phyloP scores from a whole-genome alignment of 2,329 filamentous ascomycete species.

The Colletotrichum magnum region DNA sequence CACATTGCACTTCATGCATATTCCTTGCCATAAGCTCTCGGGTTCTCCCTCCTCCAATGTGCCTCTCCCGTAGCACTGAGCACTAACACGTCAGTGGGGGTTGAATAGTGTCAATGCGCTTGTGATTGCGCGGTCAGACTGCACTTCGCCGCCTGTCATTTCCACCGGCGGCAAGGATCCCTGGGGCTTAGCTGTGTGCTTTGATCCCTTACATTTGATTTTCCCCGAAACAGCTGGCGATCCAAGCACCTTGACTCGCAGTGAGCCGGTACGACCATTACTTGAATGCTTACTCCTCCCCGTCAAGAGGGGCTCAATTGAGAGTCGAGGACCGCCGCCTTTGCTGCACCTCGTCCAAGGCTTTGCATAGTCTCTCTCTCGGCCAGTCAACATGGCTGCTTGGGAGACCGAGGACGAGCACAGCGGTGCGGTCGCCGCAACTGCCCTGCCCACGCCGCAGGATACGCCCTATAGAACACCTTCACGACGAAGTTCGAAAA shows the following conservation, averaged over 20 bases:
- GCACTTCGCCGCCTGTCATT: constrained; percentile 32
- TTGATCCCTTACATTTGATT: constrained; percentile 39
- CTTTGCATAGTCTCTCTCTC: constrained; percentile 18
- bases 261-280: constrained; percentile 17
- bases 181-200: constrained; percentile 37
- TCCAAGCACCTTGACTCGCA: constrained; percentile 37
- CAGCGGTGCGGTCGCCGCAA: constrained; percentile 66
- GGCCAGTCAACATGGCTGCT: constrained; percentile 61
- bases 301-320: constrained; percentile 35
- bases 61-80: constrained; percentile 29
- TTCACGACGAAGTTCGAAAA: constrained; percentile 73
- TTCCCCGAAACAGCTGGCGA: constrained; percentile 34
- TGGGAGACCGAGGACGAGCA: constrained; percentile 77
- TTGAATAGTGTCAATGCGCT: constrained; percentile 39
- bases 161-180: constrained; percentile 39
- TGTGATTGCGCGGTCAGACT: constrained; percentile 39
- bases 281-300: constrained; percentile 33
- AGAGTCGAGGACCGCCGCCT: constrained; percentile 32
- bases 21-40: constrained; percentile 33
- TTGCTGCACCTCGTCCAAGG: constrained; percentile 17
- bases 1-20: constrained; percentile 35
- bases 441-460: constrained; percentile 76
- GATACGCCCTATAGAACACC: constrained; percentile 81
- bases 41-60: constrained; percentile 15
- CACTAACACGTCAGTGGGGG: constrained; percentile 35